phyloP scores from a whole-genome alignment of 257 asterid species.

The Forsythia suspensa region DNA sequence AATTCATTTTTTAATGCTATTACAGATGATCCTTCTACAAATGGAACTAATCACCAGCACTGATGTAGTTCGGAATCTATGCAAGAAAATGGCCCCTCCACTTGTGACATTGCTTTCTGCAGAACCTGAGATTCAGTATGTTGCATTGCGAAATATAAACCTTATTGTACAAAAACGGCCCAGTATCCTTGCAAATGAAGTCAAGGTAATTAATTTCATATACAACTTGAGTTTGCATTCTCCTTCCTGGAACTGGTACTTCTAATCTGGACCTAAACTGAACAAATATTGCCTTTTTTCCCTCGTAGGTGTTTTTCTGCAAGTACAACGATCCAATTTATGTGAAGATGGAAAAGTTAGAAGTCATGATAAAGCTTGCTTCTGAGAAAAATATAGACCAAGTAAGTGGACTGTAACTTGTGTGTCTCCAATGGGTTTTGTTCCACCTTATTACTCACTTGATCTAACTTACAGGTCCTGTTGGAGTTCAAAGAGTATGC shows the following conservation, averaged over 20 bases:
- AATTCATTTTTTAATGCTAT: conserved; percentile 1
- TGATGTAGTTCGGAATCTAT: conserved; percentile 93
- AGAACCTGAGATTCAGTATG: conserved; percentile 94
- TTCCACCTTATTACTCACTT: conserved; percentile 19
- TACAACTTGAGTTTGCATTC: conserved; percentile 6
- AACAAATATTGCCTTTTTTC: conserved; percentile 21
- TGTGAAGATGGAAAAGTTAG: conserved; percentile 98
- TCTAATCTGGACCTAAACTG: conserved; percentile 16
- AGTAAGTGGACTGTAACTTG: conserved; percentile 45
- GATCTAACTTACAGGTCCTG: conserved; percentile 56
- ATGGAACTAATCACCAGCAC: conserved; percentile 99
- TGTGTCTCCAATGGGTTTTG: conserved; percentile 12
- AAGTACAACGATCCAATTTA: conserved; percentile 98
- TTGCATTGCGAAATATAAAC: conserved; percentile 92
- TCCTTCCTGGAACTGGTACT: conserved; percentile 14
- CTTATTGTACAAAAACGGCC: conserved; percentile 96
- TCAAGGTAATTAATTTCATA: conserved; percentile 55
- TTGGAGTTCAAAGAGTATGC: conserved; percentile 99
- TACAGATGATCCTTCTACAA: conserved; percentile 98
- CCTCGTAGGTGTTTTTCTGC: conserved; percentile 87
- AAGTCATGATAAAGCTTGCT: conserved; percentile 99
- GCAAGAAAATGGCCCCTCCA: conserved; percentile 99
- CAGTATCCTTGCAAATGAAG: conserved; percentile 96
- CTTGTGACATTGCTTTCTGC: conserved; percentile 98
- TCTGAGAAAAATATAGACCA: conserved; percentile 97